phyloP scores from a whole-genome alignment of 345 rosid genomes.

The Eucalyptus curtisii region DNA sequence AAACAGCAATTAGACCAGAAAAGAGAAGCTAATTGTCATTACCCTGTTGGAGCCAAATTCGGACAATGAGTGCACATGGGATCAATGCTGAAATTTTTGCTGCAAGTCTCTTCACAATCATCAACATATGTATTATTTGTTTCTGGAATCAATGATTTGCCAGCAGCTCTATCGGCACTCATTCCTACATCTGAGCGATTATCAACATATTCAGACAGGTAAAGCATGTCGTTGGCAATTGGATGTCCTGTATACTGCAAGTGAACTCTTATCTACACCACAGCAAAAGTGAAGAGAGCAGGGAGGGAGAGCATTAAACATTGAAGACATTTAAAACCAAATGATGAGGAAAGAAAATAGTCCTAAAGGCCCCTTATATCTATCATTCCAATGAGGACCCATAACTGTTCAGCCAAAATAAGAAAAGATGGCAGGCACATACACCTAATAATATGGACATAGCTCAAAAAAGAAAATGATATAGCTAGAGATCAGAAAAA shows the following conservation, averaged over 20 bases:
- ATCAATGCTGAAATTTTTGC: conserved; percentile 52
- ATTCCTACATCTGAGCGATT: conserved; percentile 21
- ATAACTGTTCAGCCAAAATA: not conserved
- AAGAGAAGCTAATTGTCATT: not conserved
- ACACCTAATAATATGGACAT: not conserved
- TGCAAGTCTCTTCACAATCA: conserved; percentile 14
- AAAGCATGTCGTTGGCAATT: conserved; percentile 85
- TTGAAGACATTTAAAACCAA: not conserved
- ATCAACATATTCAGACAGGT: conserved; percentile 29
- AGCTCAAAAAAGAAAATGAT: not conserved
- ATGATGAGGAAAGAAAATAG: not conserved
- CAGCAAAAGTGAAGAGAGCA: not conserved
- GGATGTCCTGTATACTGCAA: conserved; percentile 76
- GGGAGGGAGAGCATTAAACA: not conserved
- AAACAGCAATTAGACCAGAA: not conserved
- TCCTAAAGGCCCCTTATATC: not conserved
- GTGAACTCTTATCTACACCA: conserved; percentile 81
- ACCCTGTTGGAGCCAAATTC: conserved; percentile 72
- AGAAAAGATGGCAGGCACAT: not conserved
- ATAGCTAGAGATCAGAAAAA: not conserved
- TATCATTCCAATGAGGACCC: not conserved
- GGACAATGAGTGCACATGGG: conserved; percentile 83
- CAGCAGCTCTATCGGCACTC: conserved; percentile 36
- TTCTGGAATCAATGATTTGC: not conserved
- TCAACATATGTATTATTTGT: not conserved